phyloP scores from a whole-genome alignment of 164 flowering plant genomes.

The Paratinospora sagittata region DNA sequence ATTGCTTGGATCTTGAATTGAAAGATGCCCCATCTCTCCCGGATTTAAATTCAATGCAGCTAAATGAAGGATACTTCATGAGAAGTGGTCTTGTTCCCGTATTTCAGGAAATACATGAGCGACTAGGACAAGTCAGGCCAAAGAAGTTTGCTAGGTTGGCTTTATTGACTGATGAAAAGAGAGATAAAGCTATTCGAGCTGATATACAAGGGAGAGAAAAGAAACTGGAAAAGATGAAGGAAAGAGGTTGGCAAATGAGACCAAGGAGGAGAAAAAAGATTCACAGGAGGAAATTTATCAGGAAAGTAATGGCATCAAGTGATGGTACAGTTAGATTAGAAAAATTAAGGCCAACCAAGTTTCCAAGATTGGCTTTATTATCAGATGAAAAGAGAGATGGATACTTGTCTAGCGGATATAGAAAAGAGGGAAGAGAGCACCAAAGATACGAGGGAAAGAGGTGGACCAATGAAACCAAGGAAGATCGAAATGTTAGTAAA shows the following conservation, averaged over 20 bases:
- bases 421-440: neutral
- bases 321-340: slow-evolving; percentile 4
- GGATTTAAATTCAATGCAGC: slow-evolving; percentile 74
- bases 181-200: slow-evolving; percentile 64
- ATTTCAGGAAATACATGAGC: slow-evolving; percentile 64
- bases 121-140: slow-evolving; percentile 71
- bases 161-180: slow-evolving; percentile 60
- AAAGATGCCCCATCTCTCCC: slow-evolving; percentile 73
- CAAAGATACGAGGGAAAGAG: neutral
- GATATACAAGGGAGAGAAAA: slow-evolving; percentile 71
- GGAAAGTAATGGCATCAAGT: slow-evolving; percentile 15
- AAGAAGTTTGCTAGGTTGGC: slow-evolving; percentile 88
- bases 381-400: neutral
- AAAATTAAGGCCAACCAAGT: neutral
- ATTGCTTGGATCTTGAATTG: slow-evolving; percentile 89
- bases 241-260: slow-evolving; percentile 20
- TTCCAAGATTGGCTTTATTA: neutral
- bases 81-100: slow-evolving; percentile 90
- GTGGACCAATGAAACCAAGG: neutral
- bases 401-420: neutral
- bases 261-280: slow-evolving; percentile 23
- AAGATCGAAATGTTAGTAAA: neutral
- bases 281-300: slow-evolving; percentile 28
- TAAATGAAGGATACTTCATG: slow-evolving; percentile 76
- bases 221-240: slow-evolving; percentile 60